Evolutionary conservation across 306 rosid genomes (phyloP), one percentile per base, ranked within the genome.

Genomic region (Castanopsis chinensis): DNA sequence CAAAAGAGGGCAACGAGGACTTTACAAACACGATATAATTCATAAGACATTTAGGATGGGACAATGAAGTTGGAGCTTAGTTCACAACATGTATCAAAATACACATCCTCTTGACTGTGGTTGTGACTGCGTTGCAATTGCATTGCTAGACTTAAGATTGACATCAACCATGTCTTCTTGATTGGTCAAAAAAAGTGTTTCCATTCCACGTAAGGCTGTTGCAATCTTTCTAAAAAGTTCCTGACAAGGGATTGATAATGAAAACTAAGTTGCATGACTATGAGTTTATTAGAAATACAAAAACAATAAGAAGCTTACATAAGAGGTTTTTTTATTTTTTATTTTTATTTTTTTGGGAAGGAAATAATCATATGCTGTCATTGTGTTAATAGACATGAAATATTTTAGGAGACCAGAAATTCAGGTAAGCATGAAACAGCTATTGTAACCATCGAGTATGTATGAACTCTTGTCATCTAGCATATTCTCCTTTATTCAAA

Each of bases 161-260:
- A 93, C 98, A 45, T 93, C 98, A 15, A 93, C 98, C 98, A 93
- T 85, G 59, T 93, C 98, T 83, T 91, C 97, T 87, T 93, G 97
- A 83, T 93, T 93, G 18, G 98, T 79, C 14, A 91, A 88, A 33
- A 97, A 91, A 37, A 93, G 85, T 32, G 98, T 91, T 86, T 93
- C 98, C 98, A 93, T 93, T 61, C 98, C 97, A 1, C 97, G 98
- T 76, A 91, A 87, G n/a, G 97, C 97, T 52, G 95, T 94, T 10
- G 95, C 98, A 83, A 93, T 93, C 87, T 93, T 93, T 60, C 97
- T 87, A 80, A 91, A 91, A 65, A 91, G 97, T 6, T 97, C 94
- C 97, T 91, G 83, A 54, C 76, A 71, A 43, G 20, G 17, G 74
- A 52, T 25, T 12, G 20, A 19, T 7, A 5, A 11, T 6, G 73